phyloP scores from a whole-genome alignment of 2,329 filamentous ascomycete species.

The Trichoderma lentiforme region DNA sequence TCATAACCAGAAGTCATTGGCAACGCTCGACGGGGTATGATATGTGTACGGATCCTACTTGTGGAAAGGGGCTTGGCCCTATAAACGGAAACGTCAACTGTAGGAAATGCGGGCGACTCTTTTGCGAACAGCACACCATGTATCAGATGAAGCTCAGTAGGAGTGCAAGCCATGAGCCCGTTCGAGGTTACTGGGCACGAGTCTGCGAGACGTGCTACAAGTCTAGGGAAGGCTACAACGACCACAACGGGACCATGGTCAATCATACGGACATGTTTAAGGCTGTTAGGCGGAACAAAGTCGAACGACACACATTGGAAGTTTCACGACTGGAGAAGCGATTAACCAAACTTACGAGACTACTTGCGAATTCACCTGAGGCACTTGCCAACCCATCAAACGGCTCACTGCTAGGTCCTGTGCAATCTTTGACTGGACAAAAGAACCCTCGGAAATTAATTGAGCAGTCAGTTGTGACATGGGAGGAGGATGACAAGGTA shows the following conservation, averaged over 20 bases:
- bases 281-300: constrained; percentile 66
- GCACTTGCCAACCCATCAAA: constrained; percentile 50
- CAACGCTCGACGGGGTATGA: constrained; percentile 73
- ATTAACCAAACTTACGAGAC: constrained; percentile 80
- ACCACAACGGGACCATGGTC: constrained; percentile 68
- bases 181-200: constrained; percentile 86
- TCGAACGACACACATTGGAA: constrained; percentile 84
- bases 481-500: constrained; percentile 88
- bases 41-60: constrained; percentile 81
- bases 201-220: constrained; percentile 99
- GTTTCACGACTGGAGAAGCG: constrained; percentile 88
- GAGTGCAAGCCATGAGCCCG: constrained; percentile 83
- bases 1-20: constrained; percentile 88
- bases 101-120: constrained; percentile 85
- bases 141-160: constrained; percentile 98
- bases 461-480: constrained; percentile 89
- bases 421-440: constrained; percentile 61
- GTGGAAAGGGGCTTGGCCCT: constrained; percentile 73
- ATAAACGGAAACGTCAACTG: constrained; percentile 88
- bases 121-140: constrained; percentile 98
- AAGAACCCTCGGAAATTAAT: constrained; percentile 75
- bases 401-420: constrained; percentile 56
- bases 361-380: constrained; percentile 72
- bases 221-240: constrained; percentile 91
- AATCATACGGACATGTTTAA: constrained; percentile 73